phyloP scores from a whole-genome alignment of 139 green algal species.

The Raphidocelis subcapitata region DNA sequence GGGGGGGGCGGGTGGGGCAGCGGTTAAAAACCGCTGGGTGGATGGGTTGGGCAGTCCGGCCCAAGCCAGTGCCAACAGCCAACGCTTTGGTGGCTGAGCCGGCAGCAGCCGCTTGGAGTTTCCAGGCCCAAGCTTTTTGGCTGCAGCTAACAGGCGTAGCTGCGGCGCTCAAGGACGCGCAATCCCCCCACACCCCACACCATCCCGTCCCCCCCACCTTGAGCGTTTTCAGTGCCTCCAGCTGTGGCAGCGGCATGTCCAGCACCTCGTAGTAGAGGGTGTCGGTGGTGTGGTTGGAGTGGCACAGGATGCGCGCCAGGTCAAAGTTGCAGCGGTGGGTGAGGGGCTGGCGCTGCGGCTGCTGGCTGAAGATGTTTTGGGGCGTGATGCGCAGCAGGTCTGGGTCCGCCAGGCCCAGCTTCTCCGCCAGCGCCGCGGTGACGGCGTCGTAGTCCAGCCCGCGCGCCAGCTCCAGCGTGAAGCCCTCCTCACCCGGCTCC shows the following conservation, averaged over 20 bases:
- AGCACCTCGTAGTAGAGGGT: slow-evolving; percentile 95
- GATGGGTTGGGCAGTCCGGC: no score
- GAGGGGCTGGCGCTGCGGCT: slow-evolving; percentile 44
- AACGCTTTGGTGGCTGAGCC: no score
- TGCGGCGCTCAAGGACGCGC: no score
- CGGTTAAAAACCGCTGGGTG: no score
- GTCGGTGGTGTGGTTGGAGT: slow-evolving; percentile 34
- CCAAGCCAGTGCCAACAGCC: no score
- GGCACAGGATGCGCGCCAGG: slow-evolving; percentile 30
- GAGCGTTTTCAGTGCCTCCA: slow-evolving; percentile 69
- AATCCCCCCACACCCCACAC: no score
- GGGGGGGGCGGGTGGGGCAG: no score
- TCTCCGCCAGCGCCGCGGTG: slow-evolving; percentile 46
- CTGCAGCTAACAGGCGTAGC: no score
- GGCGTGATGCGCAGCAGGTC: slow-evolving; percentile 66
- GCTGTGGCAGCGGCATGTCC: slow-evolving; percentile 89
- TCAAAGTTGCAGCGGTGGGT: slow-evolving; percentile 7
- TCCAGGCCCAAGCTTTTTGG: no score
- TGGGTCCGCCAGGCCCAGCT: slow-evolving; percentile 52
- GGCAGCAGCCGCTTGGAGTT: no score
- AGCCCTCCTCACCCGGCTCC: slow-evolving; percentile 58
- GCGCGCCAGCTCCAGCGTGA: slow-evolving; percentile 85
- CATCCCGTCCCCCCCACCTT: slow-evolving; percentile 32
- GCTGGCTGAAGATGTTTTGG: slow-evolving; percentile 80
- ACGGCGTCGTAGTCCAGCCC: slow-evolving; percentile 80